phyloP scores from a whole-genome alignment of 1,284 basidiomycete genomes.

The Tilletia indica region DNA sequence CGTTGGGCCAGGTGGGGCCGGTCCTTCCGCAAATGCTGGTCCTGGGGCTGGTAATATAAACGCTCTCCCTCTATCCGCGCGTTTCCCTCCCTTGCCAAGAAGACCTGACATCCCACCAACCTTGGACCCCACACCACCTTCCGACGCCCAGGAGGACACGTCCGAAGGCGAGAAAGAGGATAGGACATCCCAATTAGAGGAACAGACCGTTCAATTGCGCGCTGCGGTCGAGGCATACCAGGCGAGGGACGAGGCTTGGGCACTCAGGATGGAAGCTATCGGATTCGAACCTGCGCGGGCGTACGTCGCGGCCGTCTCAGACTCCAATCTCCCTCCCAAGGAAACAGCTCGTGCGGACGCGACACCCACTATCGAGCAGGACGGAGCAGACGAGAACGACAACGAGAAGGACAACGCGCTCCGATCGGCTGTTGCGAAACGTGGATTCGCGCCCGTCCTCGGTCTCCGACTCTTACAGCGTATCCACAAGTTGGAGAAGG shows the following conservation, averaged over 20 bases:
- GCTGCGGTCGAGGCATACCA: constrained; percentile 23
- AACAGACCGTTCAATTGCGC: background rate
- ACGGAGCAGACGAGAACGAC: background rate
- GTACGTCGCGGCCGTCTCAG: constrained; percentile 23
- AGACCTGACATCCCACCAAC: background rate
- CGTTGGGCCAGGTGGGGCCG: background rate
- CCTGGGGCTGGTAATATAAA: background rate
- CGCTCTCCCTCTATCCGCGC: constrained; percentile 4
- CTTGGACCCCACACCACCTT: background rate
- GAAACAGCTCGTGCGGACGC: background rate
- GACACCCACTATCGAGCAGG: constrained; percentile 18
- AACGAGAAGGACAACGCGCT: background rate
- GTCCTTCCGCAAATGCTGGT: no score
- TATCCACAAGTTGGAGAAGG: constrained; percentile 29
- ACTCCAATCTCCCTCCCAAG: background rate
- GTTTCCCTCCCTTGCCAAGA: background rate
- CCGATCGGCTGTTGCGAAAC: constrained; percentile 12
- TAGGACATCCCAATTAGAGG: background rate
- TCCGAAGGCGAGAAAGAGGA: background rate
- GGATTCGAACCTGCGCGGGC: constrained; percentile 35
- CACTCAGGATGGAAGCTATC: constrained; percentile 36
- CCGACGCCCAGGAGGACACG: background rate
- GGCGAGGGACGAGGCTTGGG: constrained; percentile 31
- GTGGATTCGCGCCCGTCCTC: constrained; percentile 26
- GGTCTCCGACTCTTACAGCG: constrained; percentile 37